Evolutionary conservation across 139 green algal species (phyloP).

Genomic region (Coelastrella sp.): DNA sequence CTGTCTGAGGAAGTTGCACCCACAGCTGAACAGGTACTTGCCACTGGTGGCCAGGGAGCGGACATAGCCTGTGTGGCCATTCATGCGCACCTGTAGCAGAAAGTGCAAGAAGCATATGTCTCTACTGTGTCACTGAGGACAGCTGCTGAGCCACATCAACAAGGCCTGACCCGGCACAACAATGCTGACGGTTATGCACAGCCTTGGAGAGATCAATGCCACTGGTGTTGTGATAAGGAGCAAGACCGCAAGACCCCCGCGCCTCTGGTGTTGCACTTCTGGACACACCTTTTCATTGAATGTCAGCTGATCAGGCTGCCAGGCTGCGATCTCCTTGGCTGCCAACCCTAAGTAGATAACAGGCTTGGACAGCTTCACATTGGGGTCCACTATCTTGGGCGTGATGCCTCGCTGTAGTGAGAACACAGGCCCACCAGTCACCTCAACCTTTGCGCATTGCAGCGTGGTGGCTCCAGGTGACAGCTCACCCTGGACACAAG

Average conservation of each 20-base stretch:
- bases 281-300: constrained; percentile 39
- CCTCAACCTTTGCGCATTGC: constrained; percentile 41
- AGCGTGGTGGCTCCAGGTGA: not conserved
- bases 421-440: constrained; percentile 64
- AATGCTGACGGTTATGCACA: too few relatives aligned
- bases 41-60: constrained; percentile 62
- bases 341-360: constrained; percentile 72
- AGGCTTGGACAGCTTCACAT: constrained; percentile 9
- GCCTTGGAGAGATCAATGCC: too few relatives aligned
- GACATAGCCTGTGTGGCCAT: constrained; percentile 82
- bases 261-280: too few relatives aligned
- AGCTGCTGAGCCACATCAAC: too few relatives aligned
- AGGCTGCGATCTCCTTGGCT: constrained; percentile 67
- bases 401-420: constrained; percentile 44
- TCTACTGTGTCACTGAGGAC: too few relatives aligned
- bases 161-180: too few relatives aligned
- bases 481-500: constrained; percentile 4
- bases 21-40: constrained; percentile 53
- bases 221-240: too few relatives aligned
- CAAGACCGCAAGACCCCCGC: too few relatives aligned
- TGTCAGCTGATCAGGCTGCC: constrained; percentile 48
- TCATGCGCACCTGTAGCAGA: constrained; percentile 61
- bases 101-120: too few relatives aligned
- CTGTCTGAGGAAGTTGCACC: constrained; percentile 78
- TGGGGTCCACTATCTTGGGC: constrained; percentile 13